Conservation (phyloP, 805 yeast species). For the Saturnispora galanensis region DNA sequence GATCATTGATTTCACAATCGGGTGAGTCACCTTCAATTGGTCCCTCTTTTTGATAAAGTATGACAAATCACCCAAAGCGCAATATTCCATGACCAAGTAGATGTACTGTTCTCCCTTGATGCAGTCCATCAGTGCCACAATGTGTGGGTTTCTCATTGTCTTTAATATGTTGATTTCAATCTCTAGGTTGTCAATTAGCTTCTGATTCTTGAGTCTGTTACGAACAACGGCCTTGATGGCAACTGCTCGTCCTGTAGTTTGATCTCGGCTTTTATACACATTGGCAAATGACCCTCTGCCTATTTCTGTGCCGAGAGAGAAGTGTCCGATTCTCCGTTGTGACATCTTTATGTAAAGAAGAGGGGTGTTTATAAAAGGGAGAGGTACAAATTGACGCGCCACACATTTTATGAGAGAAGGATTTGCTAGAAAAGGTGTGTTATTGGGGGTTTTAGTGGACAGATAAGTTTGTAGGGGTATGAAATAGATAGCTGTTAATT, state of each 20-base stretch:
- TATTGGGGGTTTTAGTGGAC: too few relatives aligned
- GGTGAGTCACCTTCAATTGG: constrained; percentile 64
- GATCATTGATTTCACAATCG: constrained; percentile 65
- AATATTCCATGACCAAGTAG: constrained; percentile 91
- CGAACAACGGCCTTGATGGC: constrained; percentile 86
- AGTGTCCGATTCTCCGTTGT: constrained; percentile 6
- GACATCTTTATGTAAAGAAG: background rate
- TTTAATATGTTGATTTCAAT: constrained; percentile 85
- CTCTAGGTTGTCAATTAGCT: constrained; percentile 81
- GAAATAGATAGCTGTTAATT: too few relatives aligned
- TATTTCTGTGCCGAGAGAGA: constrained; percentile 40
- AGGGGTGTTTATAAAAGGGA: constrained; percentile 2
- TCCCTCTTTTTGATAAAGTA: constrained; percentile 71
- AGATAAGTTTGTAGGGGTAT: too few relatives aligned
- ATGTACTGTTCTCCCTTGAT: constrained; percentile 66
- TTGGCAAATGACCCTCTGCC: constrained; percentile 96
- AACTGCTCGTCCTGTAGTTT: constrained; percentile 47
- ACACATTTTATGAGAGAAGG: too few relatives aligned
- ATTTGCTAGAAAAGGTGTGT: too few relatives aligned
- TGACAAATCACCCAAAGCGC: constrained; percentile 89
- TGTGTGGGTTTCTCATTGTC: constrained; percentile 85
- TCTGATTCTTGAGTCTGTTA: constrained; percentile 73
- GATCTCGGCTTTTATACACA: constrained; percentile 75
- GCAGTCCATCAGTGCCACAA: constrained; percentile 79
- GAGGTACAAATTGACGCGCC: too few relatives aligned